Conservation (phyloP, 805 yeast species). For the Lipomyces orientalis region DNA sequence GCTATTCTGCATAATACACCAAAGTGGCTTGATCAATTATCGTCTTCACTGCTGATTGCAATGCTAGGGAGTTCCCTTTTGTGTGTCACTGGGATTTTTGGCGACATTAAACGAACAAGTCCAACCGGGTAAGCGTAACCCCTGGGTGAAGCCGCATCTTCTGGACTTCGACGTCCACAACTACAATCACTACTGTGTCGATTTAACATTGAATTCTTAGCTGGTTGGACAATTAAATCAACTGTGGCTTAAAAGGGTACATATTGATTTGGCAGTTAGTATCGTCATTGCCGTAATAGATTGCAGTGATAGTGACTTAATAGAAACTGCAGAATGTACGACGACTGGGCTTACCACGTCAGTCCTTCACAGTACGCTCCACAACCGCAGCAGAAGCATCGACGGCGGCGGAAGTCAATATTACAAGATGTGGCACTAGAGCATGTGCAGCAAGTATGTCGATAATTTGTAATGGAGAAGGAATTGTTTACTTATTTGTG, state of each 20-base stretch:
- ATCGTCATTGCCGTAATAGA: neutral
- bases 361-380: constrained; percentile 36
- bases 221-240: neutral
- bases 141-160: neutral
- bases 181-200: neutral
- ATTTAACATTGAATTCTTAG: neutral
- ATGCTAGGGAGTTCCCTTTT: neutral
- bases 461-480: neutral
- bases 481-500: neutral
- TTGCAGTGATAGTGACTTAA: neutral
- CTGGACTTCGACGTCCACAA: neutral
- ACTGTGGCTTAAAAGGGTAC: neutral
- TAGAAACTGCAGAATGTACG: constrained; percentile 25
- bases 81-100: no score
- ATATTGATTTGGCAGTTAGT: neutral
- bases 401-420: constrained; percentile 36
- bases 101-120: neutral
- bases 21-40: neutral
- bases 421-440: constrained; percentile 35
- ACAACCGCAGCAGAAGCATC: constrained; percentile 32
- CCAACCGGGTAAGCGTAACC: neutral
- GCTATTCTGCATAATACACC: neutral
- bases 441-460: constrained; percentile 31
- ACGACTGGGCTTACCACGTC: constrained; percentile 39
- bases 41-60: neutral